Conservation (phyloP, 306 rosid genomes). For the Styphnolobium japonicum region DNA sequence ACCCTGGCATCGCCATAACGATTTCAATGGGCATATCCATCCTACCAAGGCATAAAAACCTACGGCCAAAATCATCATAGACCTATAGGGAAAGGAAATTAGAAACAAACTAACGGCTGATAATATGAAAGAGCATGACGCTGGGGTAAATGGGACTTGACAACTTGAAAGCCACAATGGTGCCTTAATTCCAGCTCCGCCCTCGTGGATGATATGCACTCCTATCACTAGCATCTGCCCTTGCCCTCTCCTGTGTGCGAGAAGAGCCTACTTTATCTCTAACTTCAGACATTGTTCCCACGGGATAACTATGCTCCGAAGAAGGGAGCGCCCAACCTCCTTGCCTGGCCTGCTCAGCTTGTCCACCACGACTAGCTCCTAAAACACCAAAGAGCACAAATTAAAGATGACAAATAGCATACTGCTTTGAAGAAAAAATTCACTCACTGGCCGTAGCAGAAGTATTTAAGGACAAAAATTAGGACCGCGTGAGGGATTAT, state of each 20-base stretch:
- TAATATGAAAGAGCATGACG: neutral
- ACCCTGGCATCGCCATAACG: neutral
- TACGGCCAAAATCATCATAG: neutral
- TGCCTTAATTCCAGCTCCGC: conserved; percentile 26
- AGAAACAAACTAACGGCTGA: neutral
- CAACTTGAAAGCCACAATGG: neutral
- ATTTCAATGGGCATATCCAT: neutral
- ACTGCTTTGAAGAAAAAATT: neutral
- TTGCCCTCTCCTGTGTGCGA: conserved; percentile 20
- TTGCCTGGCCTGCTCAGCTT: conserved; percentile 27
- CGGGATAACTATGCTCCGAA: conserved; percentile 29
- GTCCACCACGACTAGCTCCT: conserved; percentile 44
- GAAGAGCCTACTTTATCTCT: conserved; percentile 34
- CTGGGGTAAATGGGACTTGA: neutral
- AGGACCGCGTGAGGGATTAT: neutral
- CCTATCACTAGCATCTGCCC: conserved; percentile 16
- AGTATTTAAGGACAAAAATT: neutral
- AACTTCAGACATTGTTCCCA: conserved; percentile 23
- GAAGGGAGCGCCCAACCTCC: conserved; percentile 71
- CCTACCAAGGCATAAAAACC: neutral
- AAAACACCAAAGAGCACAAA: conserved; percentile 16
- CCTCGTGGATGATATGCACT: conserved; percentile 24
- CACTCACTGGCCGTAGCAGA: neutral
- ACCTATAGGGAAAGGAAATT: neutral
- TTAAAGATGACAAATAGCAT: neutral